Evolutionary conservation across 495 filamentous ascomycete genomes (phyloP).

Genomic region (Podospora pseudoanserina): DNA sequence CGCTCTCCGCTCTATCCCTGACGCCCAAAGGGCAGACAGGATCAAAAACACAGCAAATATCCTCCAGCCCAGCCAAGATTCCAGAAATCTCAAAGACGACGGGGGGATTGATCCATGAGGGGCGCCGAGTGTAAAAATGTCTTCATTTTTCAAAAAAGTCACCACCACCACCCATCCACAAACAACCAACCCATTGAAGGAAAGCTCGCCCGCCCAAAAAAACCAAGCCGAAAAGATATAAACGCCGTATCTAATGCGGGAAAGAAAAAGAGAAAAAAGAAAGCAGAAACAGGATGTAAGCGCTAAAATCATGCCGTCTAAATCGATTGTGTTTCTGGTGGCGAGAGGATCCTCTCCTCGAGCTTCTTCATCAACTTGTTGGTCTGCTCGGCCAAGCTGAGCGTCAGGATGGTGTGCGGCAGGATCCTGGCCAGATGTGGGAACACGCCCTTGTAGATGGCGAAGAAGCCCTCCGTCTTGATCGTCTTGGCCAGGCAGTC

Average conservation of each 20-base stretch:
- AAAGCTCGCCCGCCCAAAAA: neutral
- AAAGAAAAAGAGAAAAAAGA: neutral
- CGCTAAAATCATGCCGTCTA: constrained; percentile 21
- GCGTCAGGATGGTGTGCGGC: constrained; percentile 89
- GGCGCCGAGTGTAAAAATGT: no score
- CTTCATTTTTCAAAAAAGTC: neutral
- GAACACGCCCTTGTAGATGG: constrained; percentile 97
- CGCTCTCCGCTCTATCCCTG: no score
- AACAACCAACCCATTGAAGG: neutral
- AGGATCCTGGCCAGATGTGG: constrained; percentile 92
- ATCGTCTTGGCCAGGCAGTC: constrained; percentile 92
- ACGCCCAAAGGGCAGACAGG: no score
- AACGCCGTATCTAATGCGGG: neutral
- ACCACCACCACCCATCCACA: neutral
- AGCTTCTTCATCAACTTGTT: constrained; percentile 82
- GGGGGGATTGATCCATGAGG: no score
- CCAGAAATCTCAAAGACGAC: no score
- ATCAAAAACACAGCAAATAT: no score
- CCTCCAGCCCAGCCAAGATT: no score
- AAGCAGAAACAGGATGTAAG: neutral
- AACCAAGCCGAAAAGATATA: neutral
- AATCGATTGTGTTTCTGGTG: constrained; percentile 30
- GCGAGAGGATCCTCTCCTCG: constrained; percentile 59
- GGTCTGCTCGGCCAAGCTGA: constrained; percentile 94
- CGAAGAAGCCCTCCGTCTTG: constrained; percentile 82